Evolutionary conservation across 148 eudicot genomes (phyloP).

Genomic region (Rhododendron henanense): DNA sequence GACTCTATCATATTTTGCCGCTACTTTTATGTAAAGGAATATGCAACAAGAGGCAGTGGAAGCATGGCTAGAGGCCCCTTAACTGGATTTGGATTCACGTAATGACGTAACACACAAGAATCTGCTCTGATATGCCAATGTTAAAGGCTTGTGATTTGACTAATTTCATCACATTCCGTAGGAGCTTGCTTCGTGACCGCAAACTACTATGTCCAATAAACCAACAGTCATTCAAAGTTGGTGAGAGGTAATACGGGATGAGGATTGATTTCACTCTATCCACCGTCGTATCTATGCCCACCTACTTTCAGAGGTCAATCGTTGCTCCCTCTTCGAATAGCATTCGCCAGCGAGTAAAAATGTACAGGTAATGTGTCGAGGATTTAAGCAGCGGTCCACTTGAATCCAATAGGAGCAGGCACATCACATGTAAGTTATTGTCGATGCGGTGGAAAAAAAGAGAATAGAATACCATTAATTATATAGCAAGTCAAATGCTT

Average conservation of each 20-base stretch:
- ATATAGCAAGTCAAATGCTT: not conserved
- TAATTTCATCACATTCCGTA: not conserved
- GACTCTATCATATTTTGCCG: not conserved
- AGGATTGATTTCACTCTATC: not conserved
- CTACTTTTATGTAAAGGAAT: not conserved
- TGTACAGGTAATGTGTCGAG: not conserved
- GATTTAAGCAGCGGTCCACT: not conserved
- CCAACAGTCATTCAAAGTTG: not conserved
- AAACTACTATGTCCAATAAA: not conserved
- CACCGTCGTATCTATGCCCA: not conserved
- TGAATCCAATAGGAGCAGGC: not conserved
- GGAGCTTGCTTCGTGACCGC: not conserved
- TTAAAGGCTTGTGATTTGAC: not conserved
- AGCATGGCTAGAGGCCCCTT: conserved; percentile 29
- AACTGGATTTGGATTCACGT: not conserved
- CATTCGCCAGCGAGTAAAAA: not conserved
- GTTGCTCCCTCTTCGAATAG: not conserved
- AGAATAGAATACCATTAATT: not conserved
- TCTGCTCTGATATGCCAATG: too few relatives aligned
- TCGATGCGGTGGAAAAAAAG: not conserved
- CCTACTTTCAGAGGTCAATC: not conserved
- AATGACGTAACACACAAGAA: too few relatives aligned
- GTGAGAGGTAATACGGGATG: not conserved
- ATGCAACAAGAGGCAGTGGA: conserved; percentile 36
- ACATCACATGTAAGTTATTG: not conserved